Percentiles rank a stretch among this genome's conserved stretches.
Evolutionary conservation across 768 basidiomycete genomes (phyloP).

Genomic region (Astraeus odoratus): DNA sequence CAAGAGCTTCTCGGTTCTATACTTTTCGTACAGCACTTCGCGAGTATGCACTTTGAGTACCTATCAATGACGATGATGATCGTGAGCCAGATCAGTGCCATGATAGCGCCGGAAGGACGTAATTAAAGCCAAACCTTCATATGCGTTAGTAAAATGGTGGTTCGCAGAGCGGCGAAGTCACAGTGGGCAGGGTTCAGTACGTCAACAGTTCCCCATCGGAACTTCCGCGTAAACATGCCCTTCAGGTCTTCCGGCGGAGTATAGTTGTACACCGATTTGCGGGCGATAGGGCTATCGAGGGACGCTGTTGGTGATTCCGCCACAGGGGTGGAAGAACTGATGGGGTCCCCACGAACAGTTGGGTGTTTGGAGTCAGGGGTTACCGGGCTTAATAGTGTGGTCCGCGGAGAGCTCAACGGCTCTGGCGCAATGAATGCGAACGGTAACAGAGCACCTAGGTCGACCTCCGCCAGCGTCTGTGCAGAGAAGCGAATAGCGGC

Average conservation of each 20-base stretch:
- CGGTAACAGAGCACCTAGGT: slow-evolving; percentile 55
- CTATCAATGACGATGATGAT: slow-evolving; percentile 30
- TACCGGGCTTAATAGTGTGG: slow-evolving; percentile 8
- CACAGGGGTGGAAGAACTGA: slow-evolving; percentile 13
- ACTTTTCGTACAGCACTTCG: slow-evolving; percentile 90
- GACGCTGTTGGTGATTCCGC: slow-evolving; percentile 26
- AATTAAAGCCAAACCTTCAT: slow-evolving; percentile 54
- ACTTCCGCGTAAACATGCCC: slow-evolving; percentile 72
- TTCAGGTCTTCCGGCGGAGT: slow-evolving; percentile 60
- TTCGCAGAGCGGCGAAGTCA: slow-evolving; percentile 81
- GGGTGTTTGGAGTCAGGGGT: slow-evolving; percentile 17
- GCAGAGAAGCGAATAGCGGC: slow-evolving; percentile 77
- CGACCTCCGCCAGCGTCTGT: slow-evolving; percentile 52
- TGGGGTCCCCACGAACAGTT: slow-evolving; percentile 11
- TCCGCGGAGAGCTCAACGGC: slow-evolving; percentile 34
- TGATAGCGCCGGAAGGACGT: slow-evolving; percentile 10
- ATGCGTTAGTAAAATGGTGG: slow-evolving; percentile 78
- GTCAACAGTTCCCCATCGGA: slow-evolving; percentile 85
- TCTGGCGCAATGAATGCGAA: slow-evolving; percentile 81
- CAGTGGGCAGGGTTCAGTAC: slow-evolving; percentile 82
- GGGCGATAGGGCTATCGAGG: slow-evolving; percentile 28
- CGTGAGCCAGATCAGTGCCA: background rate
- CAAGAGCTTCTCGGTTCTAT: slow-evolving; percentile 84
- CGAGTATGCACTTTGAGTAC: slow-evolving; percentile 76
- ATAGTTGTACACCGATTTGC: slow-evolving; percentile 29